Evolutionary conservation across 805 yeast genomes (phyloP), one percentile per base, ranked within the genome.

Genomic region (Groenewaldozyma salmanticensis): DNA sequence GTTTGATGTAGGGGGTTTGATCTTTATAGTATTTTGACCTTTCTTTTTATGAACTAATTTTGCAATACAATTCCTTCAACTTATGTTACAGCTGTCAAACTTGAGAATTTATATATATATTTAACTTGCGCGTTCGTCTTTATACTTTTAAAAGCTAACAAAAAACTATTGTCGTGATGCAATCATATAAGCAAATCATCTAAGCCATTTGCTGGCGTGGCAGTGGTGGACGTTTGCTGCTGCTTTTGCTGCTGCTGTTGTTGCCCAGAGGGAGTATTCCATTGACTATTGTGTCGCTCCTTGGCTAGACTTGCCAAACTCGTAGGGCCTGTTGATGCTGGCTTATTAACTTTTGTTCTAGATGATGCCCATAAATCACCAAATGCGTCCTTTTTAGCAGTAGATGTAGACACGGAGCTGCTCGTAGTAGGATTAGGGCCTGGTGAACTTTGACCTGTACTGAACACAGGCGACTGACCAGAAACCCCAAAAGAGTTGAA

Each of bases 321-420:
- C 11, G 46, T 48, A 9, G 39, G 4, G 24, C 31, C 37, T 6
- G 29, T 13, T 9, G 29, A 24, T 16, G 38, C 29, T 9, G 27
- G 7, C 31, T 31, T 31, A 24, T 38, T 39, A n/a, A 52, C 39
- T 24, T 47, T 46, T 27, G 50, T 43, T 37, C 50, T 51, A 5
- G 63, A 59, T 15, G 56, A 36, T 24, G 56, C 38, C 70, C 70
- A 65, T 37, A 65, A 48, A 27, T 64, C 61, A 27, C 66, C 66
- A 47, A 65, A 65, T 3, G 61, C 62, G 43, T 65, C 70, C 40
- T 46, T 50, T 42, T 52, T 46, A 29, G 52, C 45, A 1, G 54
- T 43, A 4, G 46, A 31, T 35, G 46, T 34, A 34, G 51, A 17
- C 11, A 24, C 13, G 13, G 13, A 7, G 9, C 21, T 17, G 15